Percentiles rank a stretch among this genome's conserved stretches.
phyloP scores from a whole-genome alignment of 371 early-diverging fungal species.

The Cokeromyces recurvatus region DNA sequence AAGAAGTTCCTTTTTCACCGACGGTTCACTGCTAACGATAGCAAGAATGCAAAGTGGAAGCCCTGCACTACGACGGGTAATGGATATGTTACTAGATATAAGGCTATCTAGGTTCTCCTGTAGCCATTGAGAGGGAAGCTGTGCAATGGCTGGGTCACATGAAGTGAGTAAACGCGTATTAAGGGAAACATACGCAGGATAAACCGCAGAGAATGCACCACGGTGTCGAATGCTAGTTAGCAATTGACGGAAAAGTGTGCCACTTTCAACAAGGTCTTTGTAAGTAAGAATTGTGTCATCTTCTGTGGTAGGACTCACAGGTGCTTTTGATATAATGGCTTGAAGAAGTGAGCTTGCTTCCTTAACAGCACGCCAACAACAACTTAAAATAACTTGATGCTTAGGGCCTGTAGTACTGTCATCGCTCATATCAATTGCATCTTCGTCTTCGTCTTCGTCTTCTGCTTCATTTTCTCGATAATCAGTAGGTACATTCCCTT shows the following conservation, averaged over 20 bases:
- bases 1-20: conserved; percentile 58
- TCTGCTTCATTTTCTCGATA: conserved; percentile 67
- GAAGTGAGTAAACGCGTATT: conserved; percentile 65
- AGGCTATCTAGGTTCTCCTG: conserved; percentile 48
- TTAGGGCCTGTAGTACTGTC: conserved; percentile 54
- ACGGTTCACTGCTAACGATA: conserved; percentile 72
- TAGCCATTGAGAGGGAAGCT: conserved; percentile 64
- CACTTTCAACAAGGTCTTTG: conserved; percentile 47
- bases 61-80: conserved; percentile 94
- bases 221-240: conserved; percentile 82
- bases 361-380: conserved; percentile 92
- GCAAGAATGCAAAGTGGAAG: conserved; percentile 87
- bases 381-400: conserved; percentile 83
- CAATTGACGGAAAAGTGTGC: conserved; percentile 53
- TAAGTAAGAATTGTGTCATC: conserved; percentile 15
- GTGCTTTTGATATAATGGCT: conserved; percentile 33
- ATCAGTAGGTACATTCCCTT: conserved; percentile 76
- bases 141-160: conserved; percentile 32
- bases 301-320: conserved; percentile 10
- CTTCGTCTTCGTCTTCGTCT: conserved; percentile 65
- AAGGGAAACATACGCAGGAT: conserved; percentile 71
- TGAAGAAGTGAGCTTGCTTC: conserved; percentile 61
- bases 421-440: conserved; percentile 24
- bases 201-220: conserved; percentile 89
- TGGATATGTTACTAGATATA: conserved; percentile 64